Evolutionary conservation across 768 basidiomycete species (phyloP).

Genomic region (Tremella mesenterica): DNA sequence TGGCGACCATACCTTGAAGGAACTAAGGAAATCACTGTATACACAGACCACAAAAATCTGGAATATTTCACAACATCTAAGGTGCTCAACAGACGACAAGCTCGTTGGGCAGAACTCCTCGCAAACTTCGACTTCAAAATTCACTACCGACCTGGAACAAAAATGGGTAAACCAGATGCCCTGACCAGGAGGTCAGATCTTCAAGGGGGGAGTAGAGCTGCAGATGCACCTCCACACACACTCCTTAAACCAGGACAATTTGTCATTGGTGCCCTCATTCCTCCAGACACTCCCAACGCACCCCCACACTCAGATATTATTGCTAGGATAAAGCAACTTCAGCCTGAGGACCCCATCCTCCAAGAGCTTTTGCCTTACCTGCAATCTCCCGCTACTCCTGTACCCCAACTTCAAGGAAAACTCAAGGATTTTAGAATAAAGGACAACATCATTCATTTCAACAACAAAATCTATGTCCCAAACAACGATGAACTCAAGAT

Average conservation of each 20-base stretch:
- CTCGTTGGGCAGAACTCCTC: slow-evolving; percentile 44
- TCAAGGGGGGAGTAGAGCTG: slow-evolving; percentile 7
- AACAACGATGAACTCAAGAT: background rate
- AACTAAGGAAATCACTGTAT: background rate
- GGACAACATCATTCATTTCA: background rate
- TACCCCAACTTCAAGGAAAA: background rate
- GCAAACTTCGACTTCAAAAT: slow-evolving; percentile 11
- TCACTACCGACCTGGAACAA: slow-evolving; percentile 7
- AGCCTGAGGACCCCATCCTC: slow-evolving; percentile 1
- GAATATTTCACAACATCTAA: slow-evolving; percentile 5
- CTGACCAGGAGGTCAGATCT: slow-evolving; percentile 8
- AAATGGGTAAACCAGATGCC: slow-evolving; percentile 7
- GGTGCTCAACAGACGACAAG: slow-evolving; percentile 48
- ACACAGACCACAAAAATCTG: slow-evolving; percentile 5
- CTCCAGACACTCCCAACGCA: background rate
- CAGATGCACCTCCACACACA: background rate
- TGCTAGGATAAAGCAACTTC: background rate
- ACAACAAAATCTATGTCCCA: background rate
- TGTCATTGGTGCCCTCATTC: background rate
- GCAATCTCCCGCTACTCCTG: background rate
- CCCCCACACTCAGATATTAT: background rate
- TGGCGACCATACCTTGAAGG: slow-evolving; percentile 11
- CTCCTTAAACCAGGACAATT: slow-evolving; percentile 2
- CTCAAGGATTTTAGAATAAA: background rate
- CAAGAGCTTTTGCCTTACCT: background rate